Evolutionary conservation across 2,329 filamentous ascomycete species (phyloP), one percentile per base, ranked within the genome.

Genomic region (Fusarium odoratissimum): DNA sequence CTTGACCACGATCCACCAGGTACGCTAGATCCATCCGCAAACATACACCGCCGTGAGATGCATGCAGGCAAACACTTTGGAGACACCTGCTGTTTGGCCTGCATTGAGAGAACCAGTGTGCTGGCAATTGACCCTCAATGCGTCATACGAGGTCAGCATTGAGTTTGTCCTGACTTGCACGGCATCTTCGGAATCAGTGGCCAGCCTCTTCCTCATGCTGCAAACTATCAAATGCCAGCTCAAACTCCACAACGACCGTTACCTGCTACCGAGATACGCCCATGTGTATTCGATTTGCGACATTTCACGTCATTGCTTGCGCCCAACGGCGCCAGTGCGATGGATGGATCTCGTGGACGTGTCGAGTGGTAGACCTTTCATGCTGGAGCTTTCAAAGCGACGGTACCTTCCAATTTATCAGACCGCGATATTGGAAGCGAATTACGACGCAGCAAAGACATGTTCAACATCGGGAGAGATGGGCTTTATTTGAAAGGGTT

Each of bases 401-500:
- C 52, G 23, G 48, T 64, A 35, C 41, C 41, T 49, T 58, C 44
- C 44, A 61, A 65, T 64, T 64, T 35, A 57, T n/a, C 46, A 61
- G 57, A 49, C 58, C 49, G 45, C 40, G 40, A 54, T 28, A 38
- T 46, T 35, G 31, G 57, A 66, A 55, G 64, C 72, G 62, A 75
- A 76, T 69, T 61, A 59, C 45, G 59, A 67, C 48, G 23, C 49
- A 64, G 60, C 64, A 60, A 67, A 69, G 71, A 73, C 68, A 71
- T 74, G 30, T 64, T 64, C 38, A 56, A 37, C 16, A 40, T 48
- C 23, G 42, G 52, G 52, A 54, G 45, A 64, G 25, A 55, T 44
- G 56, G 42, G 37, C 23, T 60, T 61, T 52, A 63, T 56, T 51
- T 65, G 69, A 65, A 63, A 75, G 63, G 73, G 75, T 74, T 76